Base-by-base conservation (phyloP, 768 basidiomycete genomes). In the Suillus placidus region DNA sequence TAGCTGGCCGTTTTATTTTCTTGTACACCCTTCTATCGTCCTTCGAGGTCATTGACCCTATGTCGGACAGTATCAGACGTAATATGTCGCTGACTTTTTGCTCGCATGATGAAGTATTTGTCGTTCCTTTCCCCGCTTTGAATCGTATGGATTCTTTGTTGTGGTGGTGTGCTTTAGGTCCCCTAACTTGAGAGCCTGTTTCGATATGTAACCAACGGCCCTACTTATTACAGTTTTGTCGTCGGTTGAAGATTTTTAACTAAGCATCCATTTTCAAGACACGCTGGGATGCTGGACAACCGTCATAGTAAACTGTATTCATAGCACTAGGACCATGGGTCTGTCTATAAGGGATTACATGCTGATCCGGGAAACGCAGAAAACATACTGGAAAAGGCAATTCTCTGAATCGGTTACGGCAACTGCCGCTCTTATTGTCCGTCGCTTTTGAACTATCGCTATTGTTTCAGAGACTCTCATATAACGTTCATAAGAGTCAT, bases 391-490 rank as follows among this genome's bases (percentile, higher is more conserved):
- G 3, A 42, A 60, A 60, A 20, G 58, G 58, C 10, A 60, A 60
- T 58, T 37, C 35, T 57, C 34, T 12, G 32, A 34, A 20, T 32
- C 34, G 20, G 55, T 65, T 61, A 67, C 66, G 64, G 66, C 58
- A 65, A 61, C 47, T 32, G 49, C 66, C 38, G 58, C 43, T 30
- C 64, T 61, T 65, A 67, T 67, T 62, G 58, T 68, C 60, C 37
- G 52, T 51, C 18, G 40, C 64, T 32, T 67, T 65, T 26, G 40
- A 64, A 37, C 12, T 18, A 43, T 60, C 73, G 79, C 66, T 73
- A 68, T 64, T 78, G 76, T 66, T 73, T 83, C 64, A 79, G 74
- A 38, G 43, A 47, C 58, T 69, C 47, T 61, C 66, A 51, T 14
- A 51, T 65, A 42, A 43, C 10, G 56, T 61, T 64, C 63, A 55